Evolutionary conservation across 345 rosid genomes (phyloP), one percentile per base, ranked within the genome.

Genomic region (Brassica carinata): DNA sequence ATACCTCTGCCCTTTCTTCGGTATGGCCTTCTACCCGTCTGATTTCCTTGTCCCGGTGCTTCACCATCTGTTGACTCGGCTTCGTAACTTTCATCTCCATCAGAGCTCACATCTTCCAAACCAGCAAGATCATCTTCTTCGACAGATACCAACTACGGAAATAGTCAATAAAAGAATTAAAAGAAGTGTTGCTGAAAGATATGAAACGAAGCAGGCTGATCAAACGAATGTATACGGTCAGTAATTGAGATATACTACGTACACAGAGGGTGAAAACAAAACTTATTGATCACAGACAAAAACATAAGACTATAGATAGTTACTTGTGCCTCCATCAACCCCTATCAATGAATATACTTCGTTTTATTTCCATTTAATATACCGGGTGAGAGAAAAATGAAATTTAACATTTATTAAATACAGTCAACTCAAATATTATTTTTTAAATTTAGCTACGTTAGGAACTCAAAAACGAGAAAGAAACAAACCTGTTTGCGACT

Each of bases 121-220:
- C 99, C 99, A 76, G 99, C 99, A 82, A 96, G 97, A 82, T 96
- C 98, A 82, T 96, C 99, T 7, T 96, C 99, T 82, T 96, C 98
- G 74, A 94, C 89, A 74, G 99, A 94, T 67, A 90, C 94, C 97
- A 96, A 88, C 99, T 96, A 85, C 64, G 48, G 38, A 66, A 75
- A 71, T 17, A 13, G 8, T 26, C 30, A 31, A 48, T 27, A 23
- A 59, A 86, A 63, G 77, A 74, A 81, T 76, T 67, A 69, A 62
- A 77, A 79, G 38, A 45, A 45, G 61, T 72, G 31, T 51, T 69
- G 48, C 59, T 72, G 40, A 72, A 57, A 66, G 34, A 59, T 27
- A 66, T 45, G 78, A 33, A 48, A 62, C 17, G 30, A 17, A 55
- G 10, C 26, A 23, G 23, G 66, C 51, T 17, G 14, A 64, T 51